These are phyloP conservation scores for Wallemia mellicola DNA, from an alignment of 1,284 basidiomycete species.

Conservation along the genomic window DNA sequence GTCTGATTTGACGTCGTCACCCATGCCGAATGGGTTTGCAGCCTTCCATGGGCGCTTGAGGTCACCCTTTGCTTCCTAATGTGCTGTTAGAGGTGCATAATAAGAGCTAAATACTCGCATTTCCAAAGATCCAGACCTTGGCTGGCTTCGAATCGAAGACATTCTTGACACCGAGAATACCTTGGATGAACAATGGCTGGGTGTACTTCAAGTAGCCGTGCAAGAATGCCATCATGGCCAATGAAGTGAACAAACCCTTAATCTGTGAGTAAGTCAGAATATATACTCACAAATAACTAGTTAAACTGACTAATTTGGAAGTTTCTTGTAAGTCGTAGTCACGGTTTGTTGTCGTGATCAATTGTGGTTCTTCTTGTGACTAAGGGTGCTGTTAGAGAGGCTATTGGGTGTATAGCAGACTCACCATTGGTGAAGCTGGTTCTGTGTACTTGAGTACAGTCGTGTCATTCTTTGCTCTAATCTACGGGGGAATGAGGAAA, in stretches of 20 bases:
- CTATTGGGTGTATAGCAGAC: constrained; percentile 1
- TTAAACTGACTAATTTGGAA: constrained; percentile 43
- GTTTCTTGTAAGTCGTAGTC: constrained; percentile 78
- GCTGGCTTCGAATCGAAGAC: constrained; percentile 59
- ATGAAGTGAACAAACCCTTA: not conserved
- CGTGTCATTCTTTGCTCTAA: constrained; percentile 81
- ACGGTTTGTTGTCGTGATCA: constrained; percentile 67
- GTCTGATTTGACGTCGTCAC: constrained; percentile 39
- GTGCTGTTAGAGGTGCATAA: not conserved
- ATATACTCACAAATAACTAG: not conserved
- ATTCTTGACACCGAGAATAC: constrained; percentile 60
- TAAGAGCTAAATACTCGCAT: constrained; percentile 10
- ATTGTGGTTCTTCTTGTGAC: constrained; percentile 40
- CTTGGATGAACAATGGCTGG: constrained; percentile 71
- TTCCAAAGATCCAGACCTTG: constrained; percentile 42
- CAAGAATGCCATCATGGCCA: not conserved
- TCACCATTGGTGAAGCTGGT: constrained; percentile 18
- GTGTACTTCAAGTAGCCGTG: constrained; percentile 29
- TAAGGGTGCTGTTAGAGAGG: constrained; percentile 11
- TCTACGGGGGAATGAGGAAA: no score
- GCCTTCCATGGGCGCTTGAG: constrained; percentile 72
- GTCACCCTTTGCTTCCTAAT: constrained; percentile 38
- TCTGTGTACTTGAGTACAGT: constrained; percentile 68
- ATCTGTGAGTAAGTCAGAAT: not conserved
- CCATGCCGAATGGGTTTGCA: constrained; percentile 27